Conservation (phyloP, 2,329 filamentous ascomycete species). For the Lachnellula hyalina region DNA sequence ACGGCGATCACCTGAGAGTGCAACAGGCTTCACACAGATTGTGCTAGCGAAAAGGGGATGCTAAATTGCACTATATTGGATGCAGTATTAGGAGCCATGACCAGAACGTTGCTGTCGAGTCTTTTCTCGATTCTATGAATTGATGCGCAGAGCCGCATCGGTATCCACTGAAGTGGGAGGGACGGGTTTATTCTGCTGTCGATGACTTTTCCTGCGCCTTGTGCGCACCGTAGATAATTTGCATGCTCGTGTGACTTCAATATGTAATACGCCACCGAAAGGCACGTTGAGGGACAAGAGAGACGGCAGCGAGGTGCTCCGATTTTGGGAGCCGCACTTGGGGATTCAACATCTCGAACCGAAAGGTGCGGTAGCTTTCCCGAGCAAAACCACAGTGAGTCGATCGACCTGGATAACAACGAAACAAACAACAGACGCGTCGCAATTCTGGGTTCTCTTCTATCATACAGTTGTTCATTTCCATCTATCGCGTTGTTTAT, state of each 20-base stretch:
- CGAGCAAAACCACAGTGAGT: background rate
- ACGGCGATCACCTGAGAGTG: background rate
- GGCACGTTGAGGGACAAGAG: slow-evolving; percentile 1
- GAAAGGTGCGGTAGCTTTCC: background rate
- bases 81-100: background rate
- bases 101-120: background rate
- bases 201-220: slow-evolving; percentile 4
- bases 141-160: background rate
- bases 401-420: background rate
- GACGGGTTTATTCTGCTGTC: background rate
- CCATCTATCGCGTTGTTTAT: background rate
- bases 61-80: background rate
- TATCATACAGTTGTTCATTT: background rate
- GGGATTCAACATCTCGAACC: background rate
- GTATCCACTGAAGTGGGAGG: background rate
- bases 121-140: background rate
- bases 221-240: slow-evolving; percentile 26
- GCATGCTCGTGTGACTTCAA: slow-evolving; percentile 24
- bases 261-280: slow-evolving; percentile 13
- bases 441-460: background rate
- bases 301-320: background rate
- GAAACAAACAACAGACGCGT: too few species aligned
- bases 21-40: background rate
- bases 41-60: background rate
- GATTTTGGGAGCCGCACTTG: background rate